Percentiles rank a stretch among this genome's conserved stretches.
phyloP scores from a whole-genome alignment of 2,329 filamentous ascomycete species.

The Parascedosporium putredinis region DNA sequence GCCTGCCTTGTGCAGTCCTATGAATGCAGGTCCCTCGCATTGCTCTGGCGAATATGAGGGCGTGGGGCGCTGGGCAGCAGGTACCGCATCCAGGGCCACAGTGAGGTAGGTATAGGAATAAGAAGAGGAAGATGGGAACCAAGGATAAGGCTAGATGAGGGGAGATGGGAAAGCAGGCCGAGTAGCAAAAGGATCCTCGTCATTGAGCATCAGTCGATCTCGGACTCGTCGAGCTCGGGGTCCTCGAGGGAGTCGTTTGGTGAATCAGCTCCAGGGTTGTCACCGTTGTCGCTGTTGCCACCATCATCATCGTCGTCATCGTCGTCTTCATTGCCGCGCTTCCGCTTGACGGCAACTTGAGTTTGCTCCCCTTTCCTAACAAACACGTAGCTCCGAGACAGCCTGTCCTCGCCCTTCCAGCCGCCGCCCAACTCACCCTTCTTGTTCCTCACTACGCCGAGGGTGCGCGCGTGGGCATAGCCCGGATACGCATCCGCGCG shows the following conservation, averaged over 20 bases:
- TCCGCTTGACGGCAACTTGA: slow-evolving; percentile 16
- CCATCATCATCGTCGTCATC: no score
- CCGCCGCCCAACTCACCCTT: slow-evolving; percentile 31
- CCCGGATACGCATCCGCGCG: slow-evolving; percentile 57
- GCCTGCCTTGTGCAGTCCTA: no score
- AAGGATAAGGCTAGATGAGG: no score
- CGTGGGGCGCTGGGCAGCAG: no score
- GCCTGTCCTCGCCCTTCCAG: slow-evolving; percentile 31
- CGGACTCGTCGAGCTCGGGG: not conserved
- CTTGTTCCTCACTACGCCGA: slow-evolving; percentile 50
- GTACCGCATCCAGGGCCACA: no score
- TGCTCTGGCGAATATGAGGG: no score
- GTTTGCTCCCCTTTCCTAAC: slow-evolving; percentile 43
- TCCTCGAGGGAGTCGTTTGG: not conserved
- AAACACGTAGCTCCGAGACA: slow-evolving; percentile 51
- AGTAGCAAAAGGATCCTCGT: no score
- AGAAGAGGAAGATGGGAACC: no score
- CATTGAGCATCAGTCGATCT: not conserved
- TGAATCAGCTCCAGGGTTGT: slow-evolving; percentile 12
- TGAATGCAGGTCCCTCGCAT: no score
- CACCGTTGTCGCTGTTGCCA: no score
- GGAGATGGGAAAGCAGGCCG: not conserved
- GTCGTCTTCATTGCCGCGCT: slow-evolving; percentile 23
- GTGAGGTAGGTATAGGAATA: no score
- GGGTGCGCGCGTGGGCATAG: slow-evolving; percentile 62